phyloP scores from a whole-genome alignment of 2,329 filamentous ascomycete species.

The Curvularia sp. region DNA sequence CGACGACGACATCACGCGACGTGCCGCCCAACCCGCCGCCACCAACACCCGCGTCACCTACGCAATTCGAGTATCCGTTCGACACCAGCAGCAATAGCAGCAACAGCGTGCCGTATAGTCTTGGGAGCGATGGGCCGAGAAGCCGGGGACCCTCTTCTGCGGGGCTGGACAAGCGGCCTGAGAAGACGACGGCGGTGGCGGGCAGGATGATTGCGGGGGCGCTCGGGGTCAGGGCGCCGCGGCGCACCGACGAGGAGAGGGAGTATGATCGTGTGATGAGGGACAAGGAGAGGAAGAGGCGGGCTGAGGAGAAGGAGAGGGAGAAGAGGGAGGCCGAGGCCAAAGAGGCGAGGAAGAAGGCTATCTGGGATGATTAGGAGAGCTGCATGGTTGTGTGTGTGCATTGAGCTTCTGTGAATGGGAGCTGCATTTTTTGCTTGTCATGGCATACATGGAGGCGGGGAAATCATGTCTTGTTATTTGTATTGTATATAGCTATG shows the following conservation, averaged over 20 bases:
- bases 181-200: conserved; percentile 94
- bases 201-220: conserved; percentile 88
- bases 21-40: conserved; percentile 41
- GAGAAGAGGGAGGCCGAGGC: conserved; percentile 69
- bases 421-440: neutral
- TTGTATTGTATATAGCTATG: too few relatives aligned
- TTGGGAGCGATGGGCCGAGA: conserved; percentile 20
- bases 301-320: conserved; percentile 74
- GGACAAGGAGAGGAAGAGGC: conserved; percentile 81
- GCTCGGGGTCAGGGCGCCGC: conserved; percentile 80
- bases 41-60: conserved; percentile 48
- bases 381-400: too few relatives aligned
- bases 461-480: too few relatives aligned
- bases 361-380: conserved; percentile 78
- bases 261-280: conserved; percentile 83
- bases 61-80: conserved; percentile 42
- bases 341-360: conserved; percentile 75
- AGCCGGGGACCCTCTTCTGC: conserved; percentile 36
- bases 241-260: conserved; percentile 84
- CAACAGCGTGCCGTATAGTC: conserved; percentile 31
- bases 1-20: conserved; percentile 19
- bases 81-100: conserved; percentile 18
- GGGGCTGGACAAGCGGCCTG: conserved; percentile 63
- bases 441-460: conserved; percentile 6
- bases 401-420: neutral